Evolutionary conservation across 2,329 filamentous ascomycete species (phyloP).

Genomic region (Colletotrichum acutatum): DNA sequence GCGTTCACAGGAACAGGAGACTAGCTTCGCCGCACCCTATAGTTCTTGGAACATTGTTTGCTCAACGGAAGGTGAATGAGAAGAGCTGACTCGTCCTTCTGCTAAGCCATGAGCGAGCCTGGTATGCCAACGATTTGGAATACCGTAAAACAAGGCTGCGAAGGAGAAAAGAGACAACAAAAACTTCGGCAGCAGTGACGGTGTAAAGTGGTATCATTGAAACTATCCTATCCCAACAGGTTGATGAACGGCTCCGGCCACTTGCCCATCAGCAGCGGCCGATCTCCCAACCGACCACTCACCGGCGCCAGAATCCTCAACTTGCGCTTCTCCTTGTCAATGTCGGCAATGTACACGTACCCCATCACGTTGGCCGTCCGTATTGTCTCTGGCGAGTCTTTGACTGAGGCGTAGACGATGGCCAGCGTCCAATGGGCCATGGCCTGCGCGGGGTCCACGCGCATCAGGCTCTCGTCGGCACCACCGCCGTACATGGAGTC

Average conservation of each 20-base stretch:
- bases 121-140: no score
- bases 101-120: background rate
- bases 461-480: constrained; percentile 63
- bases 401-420: constrained; percentile 80
- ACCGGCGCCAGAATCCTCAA: constrained; percentile 87
- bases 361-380: constrained; percentile 88
- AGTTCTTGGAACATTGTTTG: background rate
- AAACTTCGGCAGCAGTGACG: background rate
- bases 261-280: constrained; percentile 83
- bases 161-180: background rate
- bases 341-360: constrained; percentile 91
- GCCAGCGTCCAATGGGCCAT: constrained; percentile 87
- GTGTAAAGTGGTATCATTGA: constrained; percentile 19
- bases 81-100: background rate
- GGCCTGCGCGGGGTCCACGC: constrained; percentile 70
- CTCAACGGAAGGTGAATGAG: background rate
- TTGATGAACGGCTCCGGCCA: constrained; percentile 91
- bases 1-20: background rate
- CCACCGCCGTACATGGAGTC: constrained; percentile 45
- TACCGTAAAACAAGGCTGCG: no score
- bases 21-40: background rate
- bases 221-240: constrained; percentile 65
- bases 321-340: constrained; percentile 85
- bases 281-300: constrained; percentile 80
- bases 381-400: constrained; percentile 77